phyloP scores from a whole-genome alignment of 306 rosid genomes.

The Amphicarpaea edgeworthii region DNA sequence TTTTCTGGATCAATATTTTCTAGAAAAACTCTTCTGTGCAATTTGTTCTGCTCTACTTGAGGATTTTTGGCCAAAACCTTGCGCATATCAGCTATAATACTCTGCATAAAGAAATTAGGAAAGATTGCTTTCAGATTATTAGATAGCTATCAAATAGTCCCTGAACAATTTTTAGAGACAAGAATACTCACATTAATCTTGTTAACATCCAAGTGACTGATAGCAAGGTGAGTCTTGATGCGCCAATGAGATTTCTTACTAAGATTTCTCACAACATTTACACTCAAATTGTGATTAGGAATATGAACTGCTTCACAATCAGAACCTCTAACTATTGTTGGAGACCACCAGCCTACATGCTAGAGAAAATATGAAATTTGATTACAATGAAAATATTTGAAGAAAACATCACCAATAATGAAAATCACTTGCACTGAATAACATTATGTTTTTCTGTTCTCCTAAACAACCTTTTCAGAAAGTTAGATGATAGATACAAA shows the following conservation, averaged over 20 bases:
- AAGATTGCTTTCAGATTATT: slow-evolving; percentile 34
- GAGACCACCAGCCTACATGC: slow-evolving; percentile 99
- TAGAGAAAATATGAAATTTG: slow-evolving; percentile 48
- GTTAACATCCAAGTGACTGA: slow-evolving; percentile 90
- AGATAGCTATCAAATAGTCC: slow-evolving; percentile 41
- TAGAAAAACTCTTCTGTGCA: slow-evolving; percentile 93
- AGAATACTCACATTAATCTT: slow-evolving; percentile 78
- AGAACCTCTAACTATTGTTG: slow-evolving; percentile 94
- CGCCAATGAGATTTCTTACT: slow-evolving; percentile 99
- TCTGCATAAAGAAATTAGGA: slow-evolving; percentile 58
- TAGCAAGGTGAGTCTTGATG: slow-evolving; percentile 80
- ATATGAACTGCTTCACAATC: slow-evolving; percentile 99
- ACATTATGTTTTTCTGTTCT: slow-evolving; percentile 25
- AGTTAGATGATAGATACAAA: slow-evolving; percentile 52
- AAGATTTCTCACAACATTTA: slow-evolving; percentile 92
- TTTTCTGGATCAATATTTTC: slow-evolving; percentile 82
- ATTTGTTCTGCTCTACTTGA: slow-evolving; percentile 94
- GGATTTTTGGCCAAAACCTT: slow-evolving; percentile 95
- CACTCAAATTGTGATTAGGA: slow-evolving; percentile 96
- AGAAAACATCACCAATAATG: slow-evolving; percentile 21
- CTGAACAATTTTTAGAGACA: slow-evolving; percentile 27
- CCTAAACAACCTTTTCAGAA: slow-evolving; percentile 50
- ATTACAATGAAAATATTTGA: neutral
- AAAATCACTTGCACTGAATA: slow-evolving; percentile 12
- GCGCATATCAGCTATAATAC: slow-evolving; percentile 94